Percentiles rank a stretch among this genome's conserved stretches.
These are phyloP conservation scores for Gossypium schwendimanii DNA, from an alignment of 441 rosid species.

Conservation along the genomic window DNA sequence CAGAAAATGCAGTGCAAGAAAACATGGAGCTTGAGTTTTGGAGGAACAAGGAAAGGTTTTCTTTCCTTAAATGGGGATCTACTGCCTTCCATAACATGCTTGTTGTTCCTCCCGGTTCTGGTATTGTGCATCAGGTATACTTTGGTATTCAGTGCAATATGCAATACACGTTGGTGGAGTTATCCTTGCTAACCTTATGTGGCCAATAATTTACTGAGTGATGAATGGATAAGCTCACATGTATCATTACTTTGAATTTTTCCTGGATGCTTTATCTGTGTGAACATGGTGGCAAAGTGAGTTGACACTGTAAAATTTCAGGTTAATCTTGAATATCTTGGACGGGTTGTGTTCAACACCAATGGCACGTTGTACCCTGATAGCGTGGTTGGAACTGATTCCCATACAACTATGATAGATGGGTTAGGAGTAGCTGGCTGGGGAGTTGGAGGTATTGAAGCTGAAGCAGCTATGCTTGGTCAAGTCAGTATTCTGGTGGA, in stretches of 20 bases:
- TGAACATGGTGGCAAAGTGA: slow-evolving; percentile 10
- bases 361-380: slow-evolving; percentile 80
- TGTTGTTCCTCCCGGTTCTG: slow-evolving; percentile 99
- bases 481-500: slow-evolving; percentile 52
- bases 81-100: slow-evolving; percentile 89
- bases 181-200: not conserved
- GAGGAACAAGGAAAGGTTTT: slow-evolving; percentile 96
- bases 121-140: slow-evolving; percentile 94
- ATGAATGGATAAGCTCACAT: not conserved
- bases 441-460: slow-evolving; percentile 99
- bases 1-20: slow-evolving; percentile 91
- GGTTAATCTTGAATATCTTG: slow-evolving; percentile 98
- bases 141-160: not conserved
- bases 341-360: slow-evolving; percentile 87
- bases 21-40: slow-evolving; percentile 94
- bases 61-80: slow-evolving; percentile 97
- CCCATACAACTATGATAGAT: slow-evolving; percentile 99
- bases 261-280: not conserved
- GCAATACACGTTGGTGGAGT: not conserved
- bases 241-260: not conserved
- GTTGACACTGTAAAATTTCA: slow-evolving; percentile 30
- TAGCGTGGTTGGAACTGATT: slow-evolving; percentile 97
- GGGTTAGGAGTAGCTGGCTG: slow-evolving; percentile 99
- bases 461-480: slow-evolving; percentile 98
- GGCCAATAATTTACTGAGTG: not conserved